phyloP scores from a whole-genome alignment of 345 rosid species.

The Salix purpurea region DNA sequence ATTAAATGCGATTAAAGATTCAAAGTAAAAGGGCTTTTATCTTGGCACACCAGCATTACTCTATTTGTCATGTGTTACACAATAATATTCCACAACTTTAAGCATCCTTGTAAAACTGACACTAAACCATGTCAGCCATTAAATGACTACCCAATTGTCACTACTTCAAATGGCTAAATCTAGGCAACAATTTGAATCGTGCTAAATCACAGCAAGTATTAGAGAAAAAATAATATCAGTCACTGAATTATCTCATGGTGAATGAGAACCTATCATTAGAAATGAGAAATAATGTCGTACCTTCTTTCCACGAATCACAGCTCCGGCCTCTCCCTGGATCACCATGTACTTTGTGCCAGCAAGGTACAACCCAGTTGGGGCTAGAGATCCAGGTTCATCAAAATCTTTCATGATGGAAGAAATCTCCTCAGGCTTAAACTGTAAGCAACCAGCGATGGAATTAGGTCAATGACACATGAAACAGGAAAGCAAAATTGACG shows the following conservation, averaged over 20 bases:
- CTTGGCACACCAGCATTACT: not conserved
- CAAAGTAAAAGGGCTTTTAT: not conserved
- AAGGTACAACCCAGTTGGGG: constrained; percentile 19
- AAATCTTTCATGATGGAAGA: constrained; percentile 23
- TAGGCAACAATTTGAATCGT: not conserved
- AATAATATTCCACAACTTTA: not conserved
- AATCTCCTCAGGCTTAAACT: constrained; percentile 22
- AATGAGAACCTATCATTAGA: not conserved
- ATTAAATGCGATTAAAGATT: not conserved
- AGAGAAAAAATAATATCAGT: not conserved
- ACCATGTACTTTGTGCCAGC: constrained; percentile 26
- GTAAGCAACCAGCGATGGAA: not conserved
- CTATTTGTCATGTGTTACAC: not conserved
- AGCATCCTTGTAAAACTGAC: not conserved
- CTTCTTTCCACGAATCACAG: constrained; percentile 29
- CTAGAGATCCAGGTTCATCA: constrained; percentile 22
- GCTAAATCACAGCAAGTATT: not conserved
- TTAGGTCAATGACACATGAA: not conserved
- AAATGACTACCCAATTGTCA: not conserved
- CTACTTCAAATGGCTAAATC: not conserved
- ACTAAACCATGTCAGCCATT: not conserved
- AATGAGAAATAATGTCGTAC: not conserved
- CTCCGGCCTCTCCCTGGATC: constrained; percentile 25
- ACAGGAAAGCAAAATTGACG: not conserved
- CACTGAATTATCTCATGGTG: not conserved